Evolutionary conservation across 1,284 basidiomycete species (phyloP).

Genomic region (Tremellales sp.): DNA sequence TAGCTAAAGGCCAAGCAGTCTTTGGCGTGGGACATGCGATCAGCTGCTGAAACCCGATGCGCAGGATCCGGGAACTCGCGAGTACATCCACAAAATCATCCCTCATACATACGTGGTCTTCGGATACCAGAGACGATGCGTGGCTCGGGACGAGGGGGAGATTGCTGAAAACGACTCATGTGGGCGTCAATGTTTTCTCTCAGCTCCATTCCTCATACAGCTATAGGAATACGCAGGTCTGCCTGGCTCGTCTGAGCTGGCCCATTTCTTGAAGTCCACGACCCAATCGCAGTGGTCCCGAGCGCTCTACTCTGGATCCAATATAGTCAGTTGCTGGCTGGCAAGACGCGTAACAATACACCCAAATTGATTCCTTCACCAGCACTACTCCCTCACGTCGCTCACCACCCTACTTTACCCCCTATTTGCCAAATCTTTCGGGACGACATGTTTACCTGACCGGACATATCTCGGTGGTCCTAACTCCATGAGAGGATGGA

Average conservation of each 20-base stretch:
- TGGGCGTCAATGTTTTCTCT: slow-evolving; percentile 12
- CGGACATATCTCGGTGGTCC: slow-evolving; percentile 93
- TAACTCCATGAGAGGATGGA: slow-evolving; percentile 81
- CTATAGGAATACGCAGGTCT: slow-evolving; percentile 68
- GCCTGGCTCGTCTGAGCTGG: slow-evolving; percentile 59
- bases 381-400: slow-evolving; percentile 46
- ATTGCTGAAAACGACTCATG: slow-evolving; percentile 60
- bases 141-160: slow-evolving; percentile 63
- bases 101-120: slow-evolving; percentile 69
- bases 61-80: slow-evolving; percentile 75
- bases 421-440: slow-evolving; percentile 20
- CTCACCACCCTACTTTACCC: slow-evolving; percentile 43
- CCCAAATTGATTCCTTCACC: not conserved
- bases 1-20: no score
- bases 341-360: not conserved
- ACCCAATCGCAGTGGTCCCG: slow-evolving; percentile 64
- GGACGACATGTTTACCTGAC: slow-evolving; percentile 62
- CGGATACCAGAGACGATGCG: slow-evolving; percentile 75
- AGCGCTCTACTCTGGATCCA: slow-evolving; percentile 50
- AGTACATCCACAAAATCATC: slow-evolving; percentile 78
- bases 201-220: not conserved
- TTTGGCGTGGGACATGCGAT: not conserved
- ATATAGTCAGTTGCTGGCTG: slow-evolving; percentile 38
- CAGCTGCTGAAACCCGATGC: slow-evolving; percentile 1
- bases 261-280: slow-evolving; percentile 67